Conservation (phyloP, 2,329 filamentous ascomycete species). For the Cladorrhinum sp. region DNA sequence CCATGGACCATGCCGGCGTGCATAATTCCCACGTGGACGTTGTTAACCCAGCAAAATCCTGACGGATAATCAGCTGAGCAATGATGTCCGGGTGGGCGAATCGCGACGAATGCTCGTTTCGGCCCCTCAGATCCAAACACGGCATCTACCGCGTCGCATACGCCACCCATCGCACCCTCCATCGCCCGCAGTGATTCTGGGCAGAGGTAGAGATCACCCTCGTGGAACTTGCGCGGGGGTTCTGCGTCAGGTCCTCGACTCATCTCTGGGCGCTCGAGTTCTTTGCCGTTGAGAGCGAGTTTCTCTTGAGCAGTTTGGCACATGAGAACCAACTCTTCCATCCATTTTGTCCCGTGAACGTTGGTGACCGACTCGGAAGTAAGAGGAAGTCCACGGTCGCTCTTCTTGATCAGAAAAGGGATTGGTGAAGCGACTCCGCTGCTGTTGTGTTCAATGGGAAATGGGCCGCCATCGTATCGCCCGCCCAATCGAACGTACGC, state of each 20-base stretch:
- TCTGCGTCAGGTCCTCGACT: conserved; percentile 45
- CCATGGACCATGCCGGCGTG: conserved; percentile 81
- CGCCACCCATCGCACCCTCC: conserved; percentile 85
- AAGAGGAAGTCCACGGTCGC: conserved; percentile 66
- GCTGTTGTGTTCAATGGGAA: conserved; percentile 63
- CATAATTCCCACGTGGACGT: conserved; percentile 94
- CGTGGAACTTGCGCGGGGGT: conserved; percentile 63
- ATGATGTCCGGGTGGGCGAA: conserved; percentile 91
- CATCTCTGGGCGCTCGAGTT: conserved; percentile 68
- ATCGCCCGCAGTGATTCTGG: conserved; percentile 81
- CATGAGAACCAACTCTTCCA: conserved; percentile 84
- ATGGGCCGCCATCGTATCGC: conserved; percentile 67
- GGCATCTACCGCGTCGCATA: conserved; percentile 87
- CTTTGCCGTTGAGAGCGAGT: conserved; percentile 72
- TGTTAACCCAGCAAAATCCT: conserved; percentile 98
- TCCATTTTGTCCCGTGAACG: conserved; percentile 89
- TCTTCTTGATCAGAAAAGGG: conserved; percentile 84
- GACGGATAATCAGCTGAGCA: conserved; percentile 87
- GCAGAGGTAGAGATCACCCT: conserved; percentile 89
- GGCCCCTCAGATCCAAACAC: conserved; percentile 66
- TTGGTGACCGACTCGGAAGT: conserved; percentile 77
- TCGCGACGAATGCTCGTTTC: conserved; percentile 81
- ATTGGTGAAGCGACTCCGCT: conserved; percentile 53
- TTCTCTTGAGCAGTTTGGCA: conserved; percentile 77
- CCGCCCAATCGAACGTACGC: conserved; percentile 90